These are phyloP conservation scores for Vaccinium macrocarpon DNA, from an alignment of 148 eudicot species.

Conservation along the genomic window DNA sequence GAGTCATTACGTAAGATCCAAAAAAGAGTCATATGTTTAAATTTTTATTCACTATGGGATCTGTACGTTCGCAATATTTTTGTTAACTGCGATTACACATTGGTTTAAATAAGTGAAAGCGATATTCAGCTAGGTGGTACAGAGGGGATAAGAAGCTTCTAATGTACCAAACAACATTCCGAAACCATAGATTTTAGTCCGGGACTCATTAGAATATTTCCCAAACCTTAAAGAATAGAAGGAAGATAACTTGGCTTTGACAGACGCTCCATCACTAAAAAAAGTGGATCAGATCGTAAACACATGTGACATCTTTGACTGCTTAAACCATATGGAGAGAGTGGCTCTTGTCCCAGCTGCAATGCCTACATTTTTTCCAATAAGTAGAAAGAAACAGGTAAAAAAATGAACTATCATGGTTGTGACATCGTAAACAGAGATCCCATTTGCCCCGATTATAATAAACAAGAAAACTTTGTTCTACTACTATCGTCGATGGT, in stretches of 20 bases:
- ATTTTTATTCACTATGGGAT: too few relatives aligned
- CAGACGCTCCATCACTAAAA: slow-evolving; percentile 55
- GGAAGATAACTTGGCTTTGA: slow-evolving; percentile 44
- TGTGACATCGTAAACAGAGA: background rate
- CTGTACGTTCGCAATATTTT: too few relatives aligned
- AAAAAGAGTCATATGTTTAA: background rate
- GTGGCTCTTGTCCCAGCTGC: slow-evolving; percentile 56
- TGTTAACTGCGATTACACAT: too few relatives aligned
- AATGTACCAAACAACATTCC: background rate
- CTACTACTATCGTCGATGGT: background rate
- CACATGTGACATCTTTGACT: slow-evolving; percentile 59
- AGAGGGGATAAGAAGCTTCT: background rate
- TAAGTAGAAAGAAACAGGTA: background rate
- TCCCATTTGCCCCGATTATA: background rate
- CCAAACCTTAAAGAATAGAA: background rate
- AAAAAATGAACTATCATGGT: background rate
- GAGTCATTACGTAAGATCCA: background rate
- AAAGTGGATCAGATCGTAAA: slow-evolving; percentile 50
- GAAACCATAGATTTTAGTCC: background rate
- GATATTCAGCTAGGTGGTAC: too few relatives aligned
- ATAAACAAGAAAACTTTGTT: background rate
- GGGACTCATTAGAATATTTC: background rate
- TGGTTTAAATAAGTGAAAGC: too few relatives aligned
- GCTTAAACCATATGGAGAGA: slow-evolving; percentile 31
- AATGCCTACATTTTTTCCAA: slow-evolving; percentile 35